Evolutionary conservation across 2,329 filamentous ascomycete genomes (phyloP), one percentile per base, ranked within the genome.

Genomic region (Penicillium occitanis): DNA sequence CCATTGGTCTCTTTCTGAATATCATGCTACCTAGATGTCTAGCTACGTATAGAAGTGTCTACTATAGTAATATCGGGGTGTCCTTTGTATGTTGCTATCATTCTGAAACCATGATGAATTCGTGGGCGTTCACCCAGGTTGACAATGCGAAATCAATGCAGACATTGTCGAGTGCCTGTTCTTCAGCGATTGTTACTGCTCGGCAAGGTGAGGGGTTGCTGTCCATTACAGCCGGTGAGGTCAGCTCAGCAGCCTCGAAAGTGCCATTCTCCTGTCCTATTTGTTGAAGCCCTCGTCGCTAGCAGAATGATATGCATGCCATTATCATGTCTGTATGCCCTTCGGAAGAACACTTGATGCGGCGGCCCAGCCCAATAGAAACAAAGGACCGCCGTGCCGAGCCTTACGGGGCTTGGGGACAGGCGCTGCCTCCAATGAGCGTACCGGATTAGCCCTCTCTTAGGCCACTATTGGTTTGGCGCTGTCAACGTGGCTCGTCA

Each of bases 401-500:
- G 50, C 53, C 40, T 40, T 53, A 48, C 62, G 68, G 65, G 50
- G 40, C 51, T 37, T 50, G 28, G 14, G 40, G 48, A 68, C 67
- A 72, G 66, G 64, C 63, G 64, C 66, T 30, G 40, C 8, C 33
- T n/a, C 66, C 66, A 68, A 68, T 65, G 60, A 66, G 44, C 40
- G 8, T 17, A 11, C 14, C 11, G 10, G 5, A n/a, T 8, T 53
- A 35, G 44, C 46, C 28, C 22, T 46, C 14, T 17, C 40, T n/a
- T 14, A 14, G 33, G 33, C 55, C 46, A 42, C n/a, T 22, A 61
- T 66, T 61, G 58, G 69, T 63, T 53, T 70, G 70, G 71, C 67
- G 69, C 51, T 65, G 58, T 64, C 71, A 71, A 72, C 71, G 70
- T 72, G 71, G 71, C 70, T 67, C 68, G 59, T 19, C 58, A 48